Conservation (phyloP, 805 yeast species). For the Nakazawaea holstii region DNA sequence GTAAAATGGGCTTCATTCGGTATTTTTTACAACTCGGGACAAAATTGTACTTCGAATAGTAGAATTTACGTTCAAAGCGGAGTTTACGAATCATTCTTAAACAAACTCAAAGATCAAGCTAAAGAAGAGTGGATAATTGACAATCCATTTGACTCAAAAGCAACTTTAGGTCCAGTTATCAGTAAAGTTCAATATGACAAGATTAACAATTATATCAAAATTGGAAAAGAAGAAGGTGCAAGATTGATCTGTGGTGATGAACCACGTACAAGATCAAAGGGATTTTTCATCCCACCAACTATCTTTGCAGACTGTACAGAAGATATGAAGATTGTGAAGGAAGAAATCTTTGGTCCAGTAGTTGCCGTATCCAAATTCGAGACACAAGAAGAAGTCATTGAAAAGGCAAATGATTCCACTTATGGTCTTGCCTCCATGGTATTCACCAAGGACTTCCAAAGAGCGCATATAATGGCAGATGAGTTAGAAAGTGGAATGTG, state of each 20-base stretch:
- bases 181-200: constrained; percentile 52
- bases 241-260: constrained; percentile 37
- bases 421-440: constrained; percentile 84
- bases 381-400: constrained; percentile 62
- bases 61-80: constrained; percentile 54
- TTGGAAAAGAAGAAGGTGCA: constrained; percentile 47
- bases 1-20: constrained; percentile 66
- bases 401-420: constrained; percentile 62
- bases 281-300: constrained; percentile 72
- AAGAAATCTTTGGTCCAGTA: constrained; percentile 89
- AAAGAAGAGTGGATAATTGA: constrained; percentile 49
- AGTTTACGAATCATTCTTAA: constrained; percentile 49
- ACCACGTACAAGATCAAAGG: constrained; percentile 39
- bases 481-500: constrained; percentile 63
- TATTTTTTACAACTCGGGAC: constrained; percentile 61
- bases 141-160: constrained; percentile 39
- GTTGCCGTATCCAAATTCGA: constrained; percentile 61
- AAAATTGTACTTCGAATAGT: constrained; percentile 64
- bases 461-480: constrained; percentile 60
- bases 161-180: constrained; percentile 59
- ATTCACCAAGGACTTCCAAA: constrained; percentile 61
- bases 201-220: constrained; percentile 36
- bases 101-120: constrained; percentile 38
- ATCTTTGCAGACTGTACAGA: constrained; percentile 67
- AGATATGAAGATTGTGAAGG: constrained; percentile 60